Conservation (phyloP, 2,329 filamentous ascomycete species). For the Ophiostoma ips region DNA sequence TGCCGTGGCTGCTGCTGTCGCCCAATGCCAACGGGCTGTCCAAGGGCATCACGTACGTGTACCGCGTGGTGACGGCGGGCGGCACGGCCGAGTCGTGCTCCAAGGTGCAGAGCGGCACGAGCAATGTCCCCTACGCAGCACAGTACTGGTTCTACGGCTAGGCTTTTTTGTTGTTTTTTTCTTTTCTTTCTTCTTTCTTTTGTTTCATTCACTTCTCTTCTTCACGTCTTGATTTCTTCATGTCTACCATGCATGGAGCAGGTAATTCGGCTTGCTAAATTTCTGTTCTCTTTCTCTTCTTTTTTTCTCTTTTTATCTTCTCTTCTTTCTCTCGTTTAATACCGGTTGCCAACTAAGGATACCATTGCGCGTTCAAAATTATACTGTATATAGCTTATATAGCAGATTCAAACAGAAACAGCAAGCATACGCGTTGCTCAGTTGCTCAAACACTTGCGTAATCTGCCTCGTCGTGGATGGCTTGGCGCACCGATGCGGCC, state of each 20-base stretch:
- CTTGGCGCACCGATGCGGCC: not conserved
- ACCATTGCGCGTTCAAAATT: not conserved
- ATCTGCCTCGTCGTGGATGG: too few relatives aligned
- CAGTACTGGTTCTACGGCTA: conserved; percentile 43
- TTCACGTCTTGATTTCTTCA: not conserved
- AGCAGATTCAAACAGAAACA: too few relatives aligned
- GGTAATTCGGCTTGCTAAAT: too few relatives aligned
- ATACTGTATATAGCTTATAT: too few relatives aligned
- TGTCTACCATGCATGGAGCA: not conserved
- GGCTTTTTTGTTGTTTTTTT: not conserved
- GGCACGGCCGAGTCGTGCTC: conserved; percentile 32
- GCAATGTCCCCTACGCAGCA: conserved; percentile 42
- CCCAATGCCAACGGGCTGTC: conserved; percentile 17
- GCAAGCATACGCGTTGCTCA: too few relatives aligned
- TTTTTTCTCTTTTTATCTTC: not conserved
- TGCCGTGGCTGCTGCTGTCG: conserved; percentile 38
- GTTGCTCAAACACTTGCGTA: too few relatives aligned
- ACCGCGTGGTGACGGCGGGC: conserved; percentile 41
- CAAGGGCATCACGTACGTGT: conserved; percentile 29
- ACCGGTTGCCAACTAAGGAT: not conserved
- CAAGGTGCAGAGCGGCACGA: conserved; percentile 22
- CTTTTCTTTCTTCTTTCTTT: not conserved
- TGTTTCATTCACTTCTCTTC: not conserved
- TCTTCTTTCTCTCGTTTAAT: not conserved
- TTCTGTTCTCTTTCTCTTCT: not conserved